Conservation (phyloP, 2,329 filamentous ascomycete species). For the Colletotrichum plurivorum region DNA sequence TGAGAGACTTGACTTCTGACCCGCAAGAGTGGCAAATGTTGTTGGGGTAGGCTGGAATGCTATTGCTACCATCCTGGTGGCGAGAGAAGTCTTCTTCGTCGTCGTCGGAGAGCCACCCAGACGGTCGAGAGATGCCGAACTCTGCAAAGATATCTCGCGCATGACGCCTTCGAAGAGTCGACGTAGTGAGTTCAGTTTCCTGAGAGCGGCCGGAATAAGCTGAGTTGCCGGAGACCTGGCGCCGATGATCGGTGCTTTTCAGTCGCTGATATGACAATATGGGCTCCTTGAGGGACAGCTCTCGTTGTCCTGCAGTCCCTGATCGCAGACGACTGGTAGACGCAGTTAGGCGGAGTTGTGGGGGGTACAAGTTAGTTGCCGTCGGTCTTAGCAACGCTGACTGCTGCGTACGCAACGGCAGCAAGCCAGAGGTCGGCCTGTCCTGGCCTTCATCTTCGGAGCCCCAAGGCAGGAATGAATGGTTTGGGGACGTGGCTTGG, state of each 20-base stretch:
- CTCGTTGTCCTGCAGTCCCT: background rate
- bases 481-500: conserved; percentile 24
- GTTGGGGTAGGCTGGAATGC: conserved; percentile 45
- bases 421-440: background rate
- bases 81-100: conserved; percentile 44
- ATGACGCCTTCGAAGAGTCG: conserved; percentile 55
- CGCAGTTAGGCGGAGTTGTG: conserved; percentile 28
- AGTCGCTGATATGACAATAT: background rate
- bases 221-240: conserved; percentile 32
- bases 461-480: conserved; percentile 33
- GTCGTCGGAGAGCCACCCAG: conserved; percentile 62
- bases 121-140: conserved; percentile 61
- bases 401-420: conserved; percentile 11
- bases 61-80: conserved; percentile 49
- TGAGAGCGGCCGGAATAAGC: conserved; percentile 36
- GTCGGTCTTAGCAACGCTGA: conserved; percentile 3
- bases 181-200: conserved; percentile 49
- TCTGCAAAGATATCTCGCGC: conserved; percentile 63
- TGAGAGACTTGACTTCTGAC: conserved; percentile 53
- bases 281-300: background rate
- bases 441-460: background rate
- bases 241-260: background rate
- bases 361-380: background rate
- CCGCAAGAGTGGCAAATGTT: conserved; percentile 67
- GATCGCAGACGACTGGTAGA: conserved; percentile 29